Evolutionary conservation across 805 yeast species (phyloP), one percentile per base, ranked within the genome.

Genomic region (Candida nemodendra): DNA sequence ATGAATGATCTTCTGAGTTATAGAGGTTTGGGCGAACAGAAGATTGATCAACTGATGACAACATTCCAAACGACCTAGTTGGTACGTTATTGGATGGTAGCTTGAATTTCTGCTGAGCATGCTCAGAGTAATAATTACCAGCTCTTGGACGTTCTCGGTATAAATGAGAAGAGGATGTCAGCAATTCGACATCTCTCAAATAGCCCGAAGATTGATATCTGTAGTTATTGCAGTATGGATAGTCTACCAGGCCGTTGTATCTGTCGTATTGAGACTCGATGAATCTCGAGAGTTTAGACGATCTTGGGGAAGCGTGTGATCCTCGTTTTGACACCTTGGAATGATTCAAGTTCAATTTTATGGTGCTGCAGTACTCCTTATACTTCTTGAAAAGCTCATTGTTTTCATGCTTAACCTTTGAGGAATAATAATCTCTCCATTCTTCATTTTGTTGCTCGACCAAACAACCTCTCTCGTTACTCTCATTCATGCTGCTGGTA

Each of bases 181-280:
- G 71, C 42, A 59, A 53, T 36, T 71, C 71, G 31, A 74, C 71
- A 51, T 75, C 79, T 27, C 62, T 64, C 51, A 73, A 55, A 47
- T 73, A 74, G 2, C 78, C 74, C 34, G 66, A 52, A 39, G 66
- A 62, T 52, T 73, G 68, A 50, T 73, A 73, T 13, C 76, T 68
- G 51, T 74, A 74, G 48, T 74, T 73, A 18, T 72, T 69, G 46
- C 74, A 74, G 54, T 69, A 75, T 4, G 81, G 81, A 50, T 72
- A 75, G 51, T 74, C 70, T 7, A 59, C 54, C 18, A 62, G 41
- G 3, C 59, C 57, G 30, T 53, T 45, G 36, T 44, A 48, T 17
- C 45, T 44, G 21, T 32, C 34, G 41, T 47, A 51, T 31, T 54
- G 59, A 24, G 42, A 41, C 26, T 54, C 57, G 18, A 60, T 49